Evolutionary conservation across 2,329 filamentous ascomycete species (phyloP).

Genomic region (Myriosclerotinia duriaeana): DNA sequence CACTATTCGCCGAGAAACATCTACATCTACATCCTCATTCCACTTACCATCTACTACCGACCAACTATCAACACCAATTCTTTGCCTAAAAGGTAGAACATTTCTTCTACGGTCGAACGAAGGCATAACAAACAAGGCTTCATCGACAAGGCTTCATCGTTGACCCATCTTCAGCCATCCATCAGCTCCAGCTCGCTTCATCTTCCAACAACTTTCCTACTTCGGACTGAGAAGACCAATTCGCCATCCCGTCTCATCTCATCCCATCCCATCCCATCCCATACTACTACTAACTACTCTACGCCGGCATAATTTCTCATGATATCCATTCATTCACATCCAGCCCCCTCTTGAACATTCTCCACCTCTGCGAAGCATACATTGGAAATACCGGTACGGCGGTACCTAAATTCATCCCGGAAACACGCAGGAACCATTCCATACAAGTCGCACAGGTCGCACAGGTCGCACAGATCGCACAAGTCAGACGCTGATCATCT

Average conservation of each 20-base stretch:
- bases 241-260: neutral
- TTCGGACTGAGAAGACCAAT: neutral
- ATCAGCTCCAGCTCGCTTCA: conserved; percentile 18
- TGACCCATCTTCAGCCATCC: neutral
- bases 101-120: too few relatives aligned
- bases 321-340: neutral
- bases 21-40: too few relatives aligned
- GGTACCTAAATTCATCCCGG: neutral
- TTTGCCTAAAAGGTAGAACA: too few relatives aligned
- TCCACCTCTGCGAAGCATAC: neutral
- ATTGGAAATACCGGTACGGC: too few relatives aligned
- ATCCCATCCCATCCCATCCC: neutral
- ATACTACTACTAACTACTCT: neutral
- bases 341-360: neutral
- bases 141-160: neutral
- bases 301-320: neutral
- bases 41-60: too few relatives aligned
- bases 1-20: too few relatives aligned
- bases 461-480: neutral
- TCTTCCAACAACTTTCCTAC: neutral
- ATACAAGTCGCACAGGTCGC: too few relatives aligned
- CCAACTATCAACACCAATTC: too few relatives aligned
- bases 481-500: conserved; percentile 8
- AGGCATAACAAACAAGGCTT: neutral
- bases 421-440: conserved; percentile 4